Percentiles rank a stretch among this genome's conserved stretches.
phyloP scores from a whole-genome alignment of 495 filamentous ascomycete species.

The Trichocladium antarcticum region DNA sequence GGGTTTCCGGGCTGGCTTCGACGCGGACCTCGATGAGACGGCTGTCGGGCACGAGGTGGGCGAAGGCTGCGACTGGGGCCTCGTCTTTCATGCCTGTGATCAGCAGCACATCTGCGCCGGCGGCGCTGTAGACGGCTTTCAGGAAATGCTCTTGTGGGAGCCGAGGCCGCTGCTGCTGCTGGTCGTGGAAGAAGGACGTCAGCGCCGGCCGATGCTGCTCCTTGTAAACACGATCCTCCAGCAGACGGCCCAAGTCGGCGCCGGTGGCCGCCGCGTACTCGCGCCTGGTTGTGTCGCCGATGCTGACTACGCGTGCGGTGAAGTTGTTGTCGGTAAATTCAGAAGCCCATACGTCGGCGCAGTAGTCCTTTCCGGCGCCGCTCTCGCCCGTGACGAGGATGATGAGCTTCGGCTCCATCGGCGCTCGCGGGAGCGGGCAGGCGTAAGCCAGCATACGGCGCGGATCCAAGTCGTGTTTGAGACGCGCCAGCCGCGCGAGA shows the following conservation, averaged over 20 bases:
- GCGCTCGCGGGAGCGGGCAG: slow-evolving; percentile 40
- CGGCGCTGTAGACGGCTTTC: slow-evolving; percentile 33
- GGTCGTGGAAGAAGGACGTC: slow-evolving; percentile 43
- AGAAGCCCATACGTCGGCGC: slow-evolving; percentile 44
- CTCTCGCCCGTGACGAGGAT: slow-evolving; percentile 51
- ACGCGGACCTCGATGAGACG: slow-evolving; percentile 46
- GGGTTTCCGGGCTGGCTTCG: slow-evolving; percentile 34
- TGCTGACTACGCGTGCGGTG: slow-evolving; percentile 41
- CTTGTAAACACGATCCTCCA: slow-evolving; percentile 48
- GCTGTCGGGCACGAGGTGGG: slow-evolving; percentile 46
- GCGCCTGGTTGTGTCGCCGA: slow-evolving; percentile 49
- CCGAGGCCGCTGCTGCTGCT: slow-evolving; percentile 36
- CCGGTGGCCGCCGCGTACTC: slow-evolving; percentile 47
- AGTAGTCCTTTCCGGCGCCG: slow-evolving; percentile 52
- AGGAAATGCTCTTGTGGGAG: slow-evolving; percentile 49
- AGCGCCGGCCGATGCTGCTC: slow-evolving; percentile 48
- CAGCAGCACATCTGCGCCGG: slow-evolving; percentile 45
- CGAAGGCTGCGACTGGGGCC: slow-evolving; percentile 44
- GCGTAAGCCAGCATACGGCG: slow-evolving; percentile 43
- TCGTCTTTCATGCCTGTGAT: slow-evolving; percentile 59
- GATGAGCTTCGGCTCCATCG: slow-evolving; percentile 40
- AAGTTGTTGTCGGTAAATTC: slow-evolving; percentile 30
- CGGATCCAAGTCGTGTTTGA: slow-evolving; percentile 45
- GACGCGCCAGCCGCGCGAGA: slow-evolving; percentile 36
- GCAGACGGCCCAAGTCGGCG: slow-evolving; percentile 40